Conservation (phyloP, 2,329 filamentous ascomycete species). For the Fusarium burgessii region DNA sequence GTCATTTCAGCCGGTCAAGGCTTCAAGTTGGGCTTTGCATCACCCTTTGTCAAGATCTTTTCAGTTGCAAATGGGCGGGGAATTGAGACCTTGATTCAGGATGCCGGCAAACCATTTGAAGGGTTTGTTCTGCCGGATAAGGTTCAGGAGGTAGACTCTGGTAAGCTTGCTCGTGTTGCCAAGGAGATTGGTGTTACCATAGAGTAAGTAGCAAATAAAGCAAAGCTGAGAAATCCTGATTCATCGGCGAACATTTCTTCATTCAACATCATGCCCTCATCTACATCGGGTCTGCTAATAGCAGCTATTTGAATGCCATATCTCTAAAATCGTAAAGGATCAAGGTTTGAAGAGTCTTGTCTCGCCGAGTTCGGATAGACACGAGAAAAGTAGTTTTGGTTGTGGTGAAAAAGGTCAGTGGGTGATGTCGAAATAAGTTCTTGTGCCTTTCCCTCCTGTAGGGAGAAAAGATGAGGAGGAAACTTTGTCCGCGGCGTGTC, state of each 20-base stretch:
- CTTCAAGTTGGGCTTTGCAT: background rate
- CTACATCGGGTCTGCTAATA: accelerated
- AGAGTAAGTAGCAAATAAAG: background rate
- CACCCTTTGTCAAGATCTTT: background rate
- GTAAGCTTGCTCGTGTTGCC: background rate
- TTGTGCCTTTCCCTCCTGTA: accelerated
- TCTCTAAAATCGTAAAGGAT: accelerated
- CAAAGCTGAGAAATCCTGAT: background rate
- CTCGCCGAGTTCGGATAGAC: accelerated
- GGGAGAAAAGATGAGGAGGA: background rate
- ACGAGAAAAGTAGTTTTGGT: accelerated
- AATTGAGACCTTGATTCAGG: background rate
- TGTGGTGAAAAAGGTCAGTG: accelerated
- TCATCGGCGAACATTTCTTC: background rate
- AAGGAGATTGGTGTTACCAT: background rate
- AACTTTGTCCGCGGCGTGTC: too few species aligned
- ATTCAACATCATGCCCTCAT: background rate
- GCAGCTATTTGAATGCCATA: accelerated
- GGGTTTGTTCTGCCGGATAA: background rate
- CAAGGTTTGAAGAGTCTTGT: accelerated
- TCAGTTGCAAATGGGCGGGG: background rate
- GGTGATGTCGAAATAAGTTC: accelerated
- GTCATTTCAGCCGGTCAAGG: background rate
- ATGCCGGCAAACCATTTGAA: background rate
- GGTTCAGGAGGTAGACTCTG: background rate